Evolutionary conservation across 1,284 basidiomycete species (phyloP).

Genomic region (Ganoderma multipileum): DNA sequence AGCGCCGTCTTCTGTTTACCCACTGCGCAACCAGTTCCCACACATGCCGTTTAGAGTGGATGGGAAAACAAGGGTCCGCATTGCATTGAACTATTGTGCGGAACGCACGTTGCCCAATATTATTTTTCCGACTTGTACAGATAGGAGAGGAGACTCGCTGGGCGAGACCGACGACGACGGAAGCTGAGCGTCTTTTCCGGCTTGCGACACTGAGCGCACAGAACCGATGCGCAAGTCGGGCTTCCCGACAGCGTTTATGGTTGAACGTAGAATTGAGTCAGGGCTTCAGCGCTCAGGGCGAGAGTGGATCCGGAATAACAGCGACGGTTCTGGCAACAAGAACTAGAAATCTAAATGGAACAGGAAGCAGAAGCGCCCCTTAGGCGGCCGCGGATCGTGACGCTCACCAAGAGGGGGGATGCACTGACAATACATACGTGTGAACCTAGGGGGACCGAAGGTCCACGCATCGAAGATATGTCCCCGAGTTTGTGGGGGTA

Average conservation of each 20-base stretch:
- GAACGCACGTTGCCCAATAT: not conserved
- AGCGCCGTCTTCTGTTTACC: not conserved
- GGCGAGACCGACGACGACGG: not conserved
- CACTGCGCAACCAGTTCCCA: not conserved
- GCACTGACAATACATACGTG: not conserved
- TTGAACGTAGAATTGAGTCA: not conserved
- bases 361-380: not conserved
- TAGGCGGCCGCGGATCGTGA: slow-evolving; percentile 1
- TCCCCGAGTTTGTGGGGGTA: not conserved
- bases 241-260: not conserved
- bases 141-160: no score
- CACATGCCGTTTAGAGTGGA: not conserved
- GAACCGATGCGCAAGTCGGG: not conserved
- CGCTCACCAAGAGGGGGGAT: not conserved
- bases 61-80: not conserved
- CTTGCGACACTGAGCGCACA: not conserved
- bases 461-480: not conserved
- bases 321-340: not conserved
- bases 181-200: not conserved
- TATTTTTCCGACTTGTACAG: not conserved
- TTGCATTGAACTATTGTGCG: not conserved
- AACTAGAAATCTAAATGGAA: not conserved
- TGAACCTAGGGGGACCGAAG: not conserved
- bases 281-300: not conserved
- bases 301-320: not conserved